Conservation (phyloP, 495 filamentous ascomycete genomes). For the Lasiosphaeria ovina region DNA sequence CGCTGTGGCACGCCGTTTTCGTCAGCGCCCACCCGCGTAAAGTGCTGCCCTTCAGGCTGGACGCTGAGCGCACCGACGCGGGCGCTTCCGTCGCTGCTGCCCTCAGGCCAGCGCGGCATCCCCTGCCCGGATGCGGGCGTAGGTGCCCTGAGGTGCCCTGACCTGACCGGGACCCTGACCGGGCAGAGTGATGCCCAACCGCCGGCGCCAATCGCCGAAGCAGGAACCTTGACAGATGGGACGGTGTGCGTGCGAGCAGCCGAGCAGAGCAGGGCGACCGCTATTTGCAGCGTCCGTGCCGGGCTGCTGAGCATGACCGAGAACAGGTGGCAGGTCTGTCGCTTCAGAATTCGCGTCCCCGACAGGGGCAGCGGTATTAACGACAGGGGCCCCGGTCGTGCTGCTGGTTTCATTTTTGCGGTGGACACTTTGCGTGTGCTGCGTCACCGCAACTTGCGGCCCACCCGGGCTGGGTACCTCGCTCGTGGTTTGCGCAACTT, state of each 20-base stretch:
- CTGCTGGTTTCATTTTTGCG: conserved; percentile 36
- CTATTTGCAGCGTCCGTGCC: conserved; percentile 16
- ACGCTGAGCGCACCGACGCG: conserved; percentile 12
- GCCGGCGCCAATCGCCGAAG: conserved; percentile 13
- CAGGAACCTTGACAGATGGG: conserved; percentile 12
- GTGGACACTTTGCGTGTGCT: conserved; percentile 28
- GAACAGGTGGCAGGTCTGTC: conserved; percentile 16
- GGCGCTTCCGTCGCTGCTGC: conserved; percentile 23
- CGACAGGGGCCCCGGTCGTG: conserved; percentile 25
- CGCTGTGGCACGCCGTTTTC: conserved; percentile 21
- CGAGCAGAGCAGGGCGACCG: conserved; percentile 4
- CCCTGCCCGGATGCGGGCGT: conserved; percentile 9
- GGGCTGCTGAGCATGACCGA: not conserved
- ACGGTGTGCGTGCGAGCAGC: not conserved
- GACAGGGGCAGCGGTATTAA: conserved; percentile 28
- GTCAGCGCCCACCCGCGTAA: not conserved
- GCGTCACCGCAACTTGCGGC: conserved; percentile 40
- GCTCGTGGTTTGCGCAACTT: conserved; percentile 14
- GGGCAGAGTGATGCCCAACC: conserved; percentile 9
- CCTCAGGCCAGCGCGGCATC: not conserved
- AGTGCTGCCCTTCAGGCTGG: not conserved
- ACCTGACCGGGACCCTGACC: not conserved
- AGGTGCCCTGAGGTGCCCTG: not conserved
- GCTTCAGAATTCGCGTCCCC: conserved; percentile 13
- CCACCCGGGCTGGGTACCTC: conserved; percentile 19